Conservation (phyloP, 2,329 filamentous ascomycete genomes). For the Scolecobasidium constrictum region DNA sequence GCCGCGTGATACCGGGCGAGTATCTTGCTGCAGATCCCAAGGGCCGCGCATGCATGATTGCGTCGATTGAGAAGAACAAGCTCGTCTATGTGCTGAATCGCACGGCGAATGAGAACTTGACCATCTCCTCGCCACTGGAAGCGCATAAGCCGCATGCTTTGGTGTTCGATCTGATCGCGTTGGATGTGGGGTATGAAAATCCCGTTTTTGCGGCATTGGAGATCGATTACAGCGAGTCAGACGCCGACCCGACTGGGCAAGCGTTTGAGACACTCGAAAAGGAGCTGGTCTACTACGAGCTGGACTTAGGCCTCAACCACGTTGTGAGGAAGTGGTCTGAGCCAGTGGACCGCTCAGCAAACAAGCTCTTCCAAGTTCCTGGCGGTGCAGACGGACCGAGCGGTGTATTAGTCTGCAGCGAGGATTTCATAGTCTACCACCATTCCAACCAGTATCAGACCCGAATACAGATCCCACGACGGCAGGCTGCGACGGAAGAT, state of each 20-base stretch:
- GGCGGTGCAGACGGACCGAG: conserved; percentile 89
- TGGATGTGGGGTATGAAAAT: conserved; percentile 96
- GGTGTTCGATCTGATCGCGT: conserved; percentile 74
- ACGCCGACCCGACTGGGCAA: conserved; percentile 80
- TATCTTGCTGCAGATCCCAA: conserved; percentile 94
- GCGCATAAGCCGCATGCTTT: conserved; percentile 88
- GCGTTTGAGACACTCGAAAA: conserved; percentile 78
- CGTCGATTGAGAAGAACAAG: conserved; percentile 97
- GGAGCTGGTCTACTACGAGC: conserved; percentile 89
- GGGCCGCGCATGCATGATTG: conserved; percentile 86
- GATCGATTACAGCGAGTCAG: conserved; percentile 81
- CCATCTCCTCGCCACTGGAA: conserved; percentile 93
- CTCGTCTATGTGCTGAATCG: conserved; percentile 97
- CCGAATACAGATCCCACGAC: conserved; percentile 77
- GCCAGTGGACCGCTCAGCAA: conserved; percentile 78
- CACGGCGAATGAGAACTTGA: conserved; percentile 86
- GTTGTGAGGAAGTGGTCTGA: conserved; percentile 96
- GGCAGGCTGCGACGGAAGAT: conserved; percentile 81
- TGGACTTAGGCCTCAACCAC: conserved; percentile 92
- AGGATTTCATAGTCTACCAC: conserved; percentile 93
- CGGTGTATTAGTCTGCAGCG: conserved; percentile 86
- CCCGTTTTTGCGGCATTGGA: conserved; percentile 93
- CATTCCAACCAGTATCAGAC: conserved; percentile 90
- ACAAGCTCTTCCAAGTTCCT: conserved; percentile 87
- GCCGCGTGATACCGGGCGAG: conserved; percentile 88